phyloP scores from a whole-genome alignment of 768 basidiomycete species.

The Panus rudis region DNA sequence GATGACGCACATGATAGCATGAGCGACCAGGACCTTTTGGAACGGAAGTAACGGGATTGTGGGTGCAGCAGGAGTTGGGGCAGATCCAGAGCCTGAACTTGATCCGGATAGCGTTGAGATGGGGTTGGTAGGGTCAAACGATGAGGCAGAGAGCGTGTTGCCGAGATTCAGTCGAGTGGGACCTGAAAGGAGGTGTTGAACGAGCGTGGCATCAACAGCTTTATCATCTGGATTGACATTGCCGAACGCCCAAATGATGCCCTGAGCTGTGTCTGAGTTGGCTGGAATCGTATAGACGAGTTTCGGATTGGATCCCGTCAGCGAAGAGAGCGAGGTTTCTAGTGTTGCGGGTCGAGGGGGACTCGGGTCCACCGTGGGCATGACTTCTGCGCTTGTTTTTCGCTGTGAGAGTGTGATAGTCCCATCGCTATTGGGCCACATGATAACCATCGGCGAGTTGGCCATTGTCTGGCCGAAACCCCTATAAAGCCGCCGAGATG shows the following conservation, averaged over 20 bases:
- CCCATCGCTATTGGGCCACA: constrained; percentile 62
- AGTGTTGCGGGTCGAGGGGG: constrained; percentile 48
- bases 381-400: constrained; percentile 39
- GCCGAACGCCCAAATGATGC: constrained; percentile 58
- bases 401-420: constrained; percentile 63
- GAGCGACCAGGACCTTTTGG: constrained; percentile 43
- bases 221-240: constrained; percentile 39
- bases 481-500: constrained; percentile 25
- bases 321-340: constrained; percentile 18
- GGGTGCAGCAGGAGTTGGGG: no score
- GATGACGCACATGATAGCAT: constrained; percentile 43
- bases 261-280: constrained; percentile 32
- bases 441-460: constrained; percentile 60
- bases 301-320: constrained; percentile 37
- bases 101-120: constrained; percentile 10
- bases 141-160: constrained; percentile 21
- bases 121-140: constrained; percentile 9
- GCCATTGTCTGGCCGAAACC: constrained; percentile 55
- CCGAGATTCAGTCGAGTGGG: constrained; percentile 40
- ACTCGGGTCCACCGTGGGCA: constrained; percentile 48
- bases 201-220: constrained; percentile 36
- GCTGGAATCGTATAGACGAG: constrained; percentile 47
- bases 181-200: constrained; percentile 42
- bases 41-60: constrained; percentile 41
- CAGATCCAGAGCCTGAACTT: no score